These are phyloP conservation scores for Penicillium samsonianum DNA, from an alignment of 495 filamentous ascomycete species.

Conservation along the genomic window DNA sequence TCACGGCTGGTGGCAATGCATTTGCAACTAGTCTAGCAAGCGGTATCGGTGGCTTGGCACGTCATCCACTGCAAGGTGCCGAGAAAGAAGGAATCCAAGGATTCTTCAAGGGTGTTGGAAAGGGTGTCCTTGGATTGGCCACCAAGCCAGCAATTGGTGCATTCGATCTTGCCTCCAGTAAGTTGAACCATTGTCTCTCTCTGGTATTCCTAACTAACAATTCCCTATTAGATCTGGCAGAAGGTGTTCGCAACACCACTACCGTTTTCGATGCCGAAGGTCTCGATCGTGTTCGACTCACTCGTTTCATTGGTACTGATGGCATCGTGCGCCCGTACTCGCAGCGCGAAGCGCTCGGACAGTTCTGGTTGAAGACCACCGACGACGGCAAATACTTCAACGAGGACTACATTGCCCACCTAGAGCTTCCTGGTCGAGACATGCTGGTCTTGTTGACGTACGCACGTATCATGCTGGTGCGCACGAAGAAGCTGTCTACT, in stretches of 20 bases:
- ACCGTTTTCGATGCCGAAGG: conserved; percentile 96
- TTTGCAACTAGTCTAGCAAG: conserved; percentile 90
- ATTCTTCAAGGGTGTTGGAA: conserved; percentile 97
- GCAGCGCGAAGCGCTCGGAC: conserved; percentile 92
- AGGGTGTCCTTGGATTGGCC: conserved; percentile 86
- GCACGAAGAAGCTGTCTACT: conserved; percentile 75
- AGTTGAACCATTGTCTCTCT: conserved; percentile 12
- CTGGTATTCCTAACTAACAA: conserved; percentile 23
- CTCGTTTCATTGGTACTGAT: conserved; percentile 87
- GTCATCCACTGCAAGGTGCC: conserved; percentile 91
- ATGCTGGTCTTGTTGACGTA: conserved; percentile 96
- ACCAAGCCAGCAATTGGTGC: conserved; percentile 97
- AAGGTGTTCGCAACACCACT: conserved; percentile 97
- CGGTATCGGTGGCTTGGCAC: conserved; percentile 87
- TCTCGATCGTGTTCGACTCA: conserved; percentile 87
- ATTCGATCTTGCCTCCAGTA: conserved; percentile 89
- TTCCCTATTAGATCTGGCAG: conserved; percentile 64
- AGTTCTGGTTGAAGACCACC: conserved; percentile 97
- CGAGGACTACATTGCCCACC: conserved; percentile 94
- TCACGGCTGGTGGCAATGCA: conserved; percentile 92
- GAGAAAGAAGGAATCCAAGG: conserved; percentile 92
- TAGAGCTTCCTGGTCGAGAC: conserved; percentile 86
- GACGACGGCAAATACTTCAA: conserved; percentile 97
- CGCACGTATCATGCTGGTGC: conserved; percentile 84
- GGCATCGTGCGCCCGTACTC: conserved; percentile 94